Conservation (phyloP, 1,284 basidiomycete genomes). For the Irpex sp. region DNA sequence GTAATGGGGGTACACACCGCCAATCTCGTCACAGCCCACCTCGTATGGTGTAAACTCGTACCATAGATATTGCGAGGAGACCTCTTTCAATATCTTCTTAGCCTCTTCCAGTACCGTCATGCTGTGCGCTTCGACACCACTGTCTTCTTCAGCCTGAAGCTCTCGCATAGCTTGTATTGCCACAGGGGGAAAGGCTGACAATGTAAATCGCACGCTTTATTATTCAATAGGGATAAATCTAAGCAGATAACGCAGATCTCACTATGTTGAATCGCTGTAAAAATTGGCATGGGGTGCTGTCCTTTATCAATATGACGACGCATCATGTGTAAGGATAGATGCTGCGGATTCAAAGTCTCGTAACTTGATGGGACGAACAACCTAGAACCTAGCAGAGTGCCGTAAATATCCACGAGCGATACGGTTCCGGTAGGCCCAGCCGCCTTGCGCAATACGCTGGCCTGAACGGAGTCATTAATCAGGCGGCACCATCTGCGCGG, state of each 20-base stretch:
- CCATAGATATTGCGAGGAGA: conserved; percentile 28
- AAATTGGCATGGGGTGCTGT: conserved; percentile 35
- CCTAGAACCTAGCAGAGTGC: conserved; percentile 35
- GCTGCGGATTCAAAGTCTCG: conserved; percentile 25
- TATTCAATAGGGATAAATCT: neutral
- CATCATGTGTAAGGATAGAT: conserved; percentile 35
- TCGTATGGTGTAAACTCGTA: conserved; percentile 41
- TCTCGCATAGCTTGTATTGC: conserved; percentile 21
- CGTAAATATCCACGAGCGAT: conserved; percentile 36
- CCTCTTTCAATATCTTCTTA: conserved; percentile 6
- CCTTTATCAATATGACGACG: conserved; percentile 30
- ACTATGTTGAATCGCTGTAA: conserved; percentile 36
- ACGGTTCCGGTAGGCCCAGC: conserved; percentile 28
- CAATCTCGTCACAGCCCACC: conserved; percentile 38
- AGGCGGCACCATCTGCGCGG: neutral
- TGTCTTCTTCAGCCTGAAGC: conserved; percentile 19
- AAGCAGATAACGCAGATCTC: neutral
- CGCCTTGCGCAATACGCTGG: conserved; percentile 35
- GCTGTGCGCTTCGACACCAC: conserved; percentile 17
- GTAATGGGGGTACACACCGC: conserved; percentile 24
- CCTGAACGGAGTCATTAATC: conserved; percentile 13
- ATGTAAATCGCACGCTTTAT: neutral
- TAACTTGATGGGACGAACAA: conserved; percentile 32
- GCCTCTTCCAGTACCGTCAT: conserved; percentile 15
- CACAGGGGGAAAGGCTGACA: conserved; percentile 26